phyloP scores from a whole-genome alignment of 306 rosid genomes.

The Abrus pulchellus region DNA sequence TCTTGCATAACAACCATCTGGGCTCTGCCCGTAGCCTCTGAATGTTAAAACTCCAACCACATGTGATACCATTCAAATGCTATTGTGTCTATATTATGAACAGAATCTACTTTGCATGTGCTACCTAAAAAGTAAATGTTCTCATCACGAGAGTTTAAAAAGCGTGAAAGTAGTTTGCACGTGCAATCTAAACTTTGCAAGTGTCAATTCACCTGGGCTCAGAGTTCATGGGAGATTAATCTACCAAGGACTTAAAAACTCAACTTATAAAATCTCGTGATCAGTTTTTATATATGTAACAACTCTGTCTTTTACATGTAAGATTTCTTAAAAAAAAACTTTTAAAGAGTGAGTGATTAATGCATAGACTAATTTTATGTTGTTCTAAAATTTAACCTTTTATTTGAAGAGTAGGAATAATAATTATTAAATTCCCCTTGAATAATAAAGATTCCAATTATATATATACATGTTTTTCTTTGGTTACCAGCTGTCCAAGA shows the following conservation, averaged over 20 bases:
- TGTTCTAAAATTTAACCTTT: no score
- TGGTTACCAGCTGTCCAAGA: no score
- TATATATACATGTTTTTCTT: no score
- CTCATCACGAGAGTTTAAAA: slow-evolving; percentile 4
- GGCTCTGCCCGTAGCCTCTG: neutral
- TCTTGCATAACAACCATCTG: neutral
- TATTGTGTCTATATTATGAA: neutral
- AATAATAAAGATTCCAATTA: no score
- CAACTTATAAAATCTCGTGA: neutral
- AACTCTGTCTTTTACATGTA: no score
- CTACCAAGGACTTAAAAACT: no score
- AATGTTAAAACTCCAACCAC: neutral
- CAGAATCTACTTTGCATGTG: slow-evolving; percentile 11
- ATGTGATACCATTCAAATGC: neutral
- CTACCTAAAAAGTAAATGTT: neutral
- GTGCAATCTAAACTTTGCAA: slow-evolving; percentile 23
- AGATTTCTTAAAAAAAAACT: no score
- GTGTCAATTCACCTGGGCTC: neutral
- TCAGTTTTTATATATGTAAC: no score
- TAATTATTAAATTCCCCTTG: no score
- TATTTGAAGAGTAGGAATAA: no score
- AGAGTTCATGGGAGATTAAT: neutral
- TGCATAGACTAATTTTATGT: no score
- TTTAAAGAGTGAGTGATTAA: no score
- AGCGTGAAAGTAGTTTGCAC: neutral